phyloP scores from a whole-genome alignment of 163 green algal species.

The Dunaliella salina region DNA sequence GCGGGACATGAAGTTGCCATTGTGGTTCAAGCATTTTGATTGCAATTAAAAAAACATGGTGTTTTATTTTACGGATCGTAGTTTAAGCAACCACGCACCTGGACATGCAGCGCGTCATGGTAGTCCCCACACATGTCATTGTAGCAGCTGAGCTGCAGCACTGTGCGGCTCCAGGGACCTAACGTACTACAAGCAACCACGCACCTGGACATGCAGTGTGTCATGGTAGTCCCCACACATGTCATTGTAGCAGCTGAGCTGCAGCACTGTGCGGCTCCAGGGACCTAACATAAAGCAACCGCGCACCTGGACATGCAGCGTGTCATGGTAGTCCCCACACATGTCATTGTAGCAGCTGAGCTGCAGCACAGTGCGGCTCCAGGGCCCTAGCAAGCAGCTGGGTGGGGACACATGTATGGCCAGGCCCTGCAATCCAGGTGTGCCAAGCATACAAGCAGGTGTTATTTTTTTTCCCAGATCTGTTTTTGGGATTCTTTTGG shows the following conservation, averaged over 20 bases:
- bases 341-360: slow-evolving; percentile 56
- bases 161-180: slow-evolving; percentile 33
- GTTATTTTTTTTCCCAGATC: too few species aligned
- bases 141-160: slow-evolving; percentile 41
- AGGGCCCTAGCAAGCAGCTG: slow-evolving; percentile 21
- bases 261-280: slow-evolving; percentile 36
- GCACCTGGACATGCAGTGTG: slow-evolving; percentile 51
- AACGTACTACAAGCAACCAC: slow-evolving; percentile 28
- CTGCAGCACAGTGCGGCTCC: slow-evolving; percentile 32
- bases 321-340: slow-evolving; percentile 59
- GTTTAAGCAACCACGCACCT: slow-evolving; percentile 33
- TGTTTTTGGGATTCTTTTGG: too few species aligned
- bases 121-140: slow-evolving; percentile 64
- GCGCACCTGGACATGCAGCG: slow-evolving; percentile 50
- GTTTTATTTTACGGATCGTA: too few species aligned
- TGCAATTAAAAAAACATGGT: too few species aligned
- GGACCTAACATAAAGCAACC: slow-evolving; percentile 29
- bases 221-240: slow-evolving; percentile 63
- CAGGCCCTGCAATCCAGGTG: slow-evolving; percentile 43
- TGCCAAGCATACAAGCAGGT: too few species aligned
- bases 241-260: slow-evolving; percentile 49
- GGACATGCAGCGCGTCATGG: slow-evolving; percentile 52
- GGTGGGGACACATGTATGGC: slow-evolving; percentile 37
- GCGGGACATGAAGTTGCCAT: too few species aligned
- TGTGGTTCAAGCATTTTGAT: too few species aligned